phyloP scores from a whole-genome alignment of 306 rosid genomes.

The Casuarina equisetifolia region DNA sequence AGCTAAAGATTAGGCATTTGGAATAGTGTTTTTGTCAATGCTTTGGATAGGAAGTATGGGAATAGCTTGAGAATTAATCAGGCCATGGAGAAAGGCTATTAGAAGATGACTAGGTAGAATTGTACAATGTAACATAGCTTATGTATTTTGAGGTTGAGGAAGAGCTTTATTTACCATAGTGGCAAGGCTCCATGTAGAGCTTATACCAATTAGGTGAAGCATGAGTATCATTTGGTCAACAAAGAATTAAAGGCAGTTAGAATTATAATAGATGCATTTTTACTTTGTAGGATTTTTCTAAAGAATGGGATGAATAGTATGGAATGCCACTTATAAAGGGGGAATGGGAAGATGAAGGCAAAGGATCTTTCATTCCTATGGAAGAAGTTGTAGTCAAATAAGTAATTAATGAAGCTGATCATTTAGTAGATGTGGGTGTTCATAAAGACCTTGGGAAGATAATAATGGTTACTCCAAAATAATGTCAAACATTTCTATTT shows the following conservation, averaged over 20 bases:
- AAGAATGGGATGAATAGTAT: constrained; percentile 89
- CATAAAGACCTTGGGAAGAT: constrained; percentile 89
- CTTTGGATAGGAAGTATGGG: constrained; percentile 78
- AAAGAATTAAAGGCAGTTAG: constrained; percentile 59
- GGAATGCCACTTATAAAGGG: constrained; percentile 87
- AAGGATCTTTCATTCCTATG: constrained; percentile 29
- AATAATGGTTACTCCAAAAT: constrained; percentile 80
- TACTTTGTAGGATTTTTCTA: constrained; percentile 87
- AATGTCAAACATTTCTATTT: constrained; percentile 85
- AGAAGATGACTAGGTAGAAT: constrained; percentile 96
- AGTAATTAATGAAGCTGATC: constrained; percentile 99
- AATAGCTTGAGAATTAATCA: constrained; percentile 80
- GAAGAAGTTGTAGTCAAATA: constrained; percentile 19
- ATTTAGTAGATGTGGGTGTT: constrained; percentile 94
- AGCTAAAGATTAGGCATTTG: constrained; percentile 71
- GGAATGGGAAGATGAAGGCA: constrained; percentile 74
- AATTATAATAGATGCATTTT: constrained; percentile 60
- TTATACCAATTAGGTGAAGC: constrained; percentile 95
- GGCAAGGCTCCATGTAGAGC: constrained; percentile 80
- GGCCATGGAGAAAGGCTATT: constrained; percentile 81
- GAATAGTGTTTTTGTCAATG: constrained; percentile 91
- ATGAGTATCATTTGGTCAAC: constrained; percentile 66
- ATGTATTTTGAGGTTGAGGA: constrained; percentile 73
- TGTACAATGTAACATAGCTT: constrained; percentile 38
- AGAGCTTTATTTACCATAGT: constrained; percentile 75